These are phyloP conservation scores for Pterocarpus macrocarpus DNA, from an alignment of 306 rosid species.

Conservation along the genomic window DNA sequence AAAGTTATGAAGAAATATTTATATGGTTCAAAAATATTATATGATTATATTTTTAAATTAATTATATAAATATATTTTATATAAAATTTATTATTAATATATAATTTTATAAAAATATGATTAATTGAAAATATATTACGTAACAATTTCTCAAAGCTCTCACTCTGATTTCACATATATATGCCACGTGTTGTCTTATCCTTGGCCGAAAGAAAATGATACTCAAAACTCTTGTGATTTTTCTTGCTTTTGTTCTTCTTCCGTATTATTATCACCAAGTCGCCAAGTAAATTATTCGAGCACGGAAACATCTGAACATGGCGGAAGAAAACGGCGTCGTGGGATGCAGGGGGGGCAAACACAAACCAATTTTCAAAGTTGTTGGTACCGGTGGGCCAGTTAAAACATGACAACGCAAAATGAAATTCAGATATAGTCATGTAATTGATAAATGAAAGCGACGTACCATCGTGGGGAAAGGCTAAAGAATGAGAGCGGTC, in stretches of 20 bases:
- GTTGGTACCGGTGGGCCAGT: background rate
- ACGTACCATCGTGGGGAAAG: background rate
- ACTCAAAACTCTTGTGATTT: background rate
- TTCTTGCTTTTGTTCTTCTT: background rate
- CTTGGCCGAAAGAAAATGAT: background rate
- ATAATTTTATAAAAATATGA: no score
- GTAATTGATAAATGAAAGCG: background rate
- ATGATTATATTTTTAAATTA: no score
- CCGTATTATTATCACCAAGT: no score
- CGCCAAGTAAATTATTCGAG: background rate
- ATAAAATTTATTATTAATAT: no score
- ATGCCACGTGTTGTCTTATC: background rate
- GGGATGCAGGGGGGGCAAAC: background rate
- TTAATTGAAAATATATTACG: no score
- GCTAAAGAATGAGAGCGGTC: background rate
- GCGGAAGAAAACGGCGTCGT: background rate
- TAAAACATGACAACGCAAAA: background rate
- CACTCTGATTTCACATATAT: background rate
- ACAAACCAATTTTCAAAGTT: constrained; percentile 9
- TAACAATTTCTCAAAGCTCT: background rate
- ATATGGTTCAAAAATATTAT: no score
- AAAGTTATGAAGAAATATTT: no score
- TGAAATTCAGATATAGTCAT: no score
- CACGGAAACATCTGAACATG: background rate
- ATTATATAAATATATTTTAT: no score